These are phyloP conservation scores for Saccharomycopsis selenospora DNA, from an alignment of 805 yeast genomes.

Conservation along the genomic window DNA sequence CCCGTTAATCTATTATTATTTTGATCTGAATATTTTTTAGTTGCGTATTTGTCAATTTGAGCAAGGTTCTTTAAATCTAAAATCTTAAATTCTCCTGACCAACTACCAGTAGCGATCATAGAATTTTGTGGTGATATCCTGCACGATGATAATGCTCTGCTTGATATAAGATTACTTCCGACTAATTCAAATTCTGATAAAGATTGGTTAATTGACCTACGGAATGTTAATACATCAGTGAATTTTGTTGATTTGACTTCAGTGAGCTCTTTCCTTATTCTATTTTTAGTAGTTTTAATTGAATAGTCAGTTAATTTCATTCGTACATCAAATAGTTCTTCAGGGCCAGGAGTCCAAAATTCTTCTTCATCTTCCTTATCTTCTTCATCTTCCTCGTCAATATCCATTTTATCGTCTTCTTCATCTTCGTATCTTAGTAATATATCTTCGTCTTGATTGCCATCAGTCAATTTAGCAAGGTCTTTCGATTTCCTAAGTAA, in stretches of 20 bases:
- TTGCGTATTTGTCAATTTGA: constrained; percentile 22
- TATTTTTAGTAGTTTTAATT: constrained; percentile 34
- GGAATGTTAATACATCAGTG: constrained; percentile 35
- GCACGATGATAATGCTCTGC: constrained; percentile 61
- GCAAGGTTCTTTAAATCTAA: constrained; percentile 36
- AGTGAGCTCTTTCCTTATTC: constrained; percentile 34
- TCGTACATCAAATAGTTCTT: constrained; percentile 46
- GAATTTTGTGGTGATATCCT: constrained; percentile 35
- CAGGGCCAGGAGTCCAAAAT: constrained; percentile 74
- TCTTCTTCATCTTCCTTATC: constrained; percentile 63
- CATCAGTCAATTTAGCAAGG: not conserved
- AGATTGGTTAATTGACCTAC: constrained; percentile 37
- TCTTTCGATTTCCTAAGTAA: constrained; percentile 33
- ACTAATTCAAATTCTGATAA: constrained; percentile 35
- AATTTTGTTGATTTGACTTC: constrained; percentile 31
- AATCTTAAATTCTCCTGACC: constrained; percentile 69
- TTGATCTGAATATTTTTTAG: constrained; percentile 30
- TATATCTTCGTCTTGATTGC: constrained; percentile 19
- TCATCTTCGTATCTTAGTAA: constrained; percentile 13
- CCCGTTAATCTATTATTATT: constrained; percentile 66
- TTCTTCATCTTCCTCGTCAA: constrained; percentile 28
- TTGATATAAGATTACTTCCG: constrained; percentile 67
- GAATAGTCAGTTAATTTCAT: constrained; percentile 45
- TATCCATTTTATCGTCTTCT: constrained; percentile 15
- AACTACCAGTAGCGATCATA: constrained; percentile 60